Percentiles rank a stretch among this genome's conserved stretches.
Evolutionary conservation across 345 rosid genomes (phyloP).

Genomic region (Kernera saxatilis): DNA sequence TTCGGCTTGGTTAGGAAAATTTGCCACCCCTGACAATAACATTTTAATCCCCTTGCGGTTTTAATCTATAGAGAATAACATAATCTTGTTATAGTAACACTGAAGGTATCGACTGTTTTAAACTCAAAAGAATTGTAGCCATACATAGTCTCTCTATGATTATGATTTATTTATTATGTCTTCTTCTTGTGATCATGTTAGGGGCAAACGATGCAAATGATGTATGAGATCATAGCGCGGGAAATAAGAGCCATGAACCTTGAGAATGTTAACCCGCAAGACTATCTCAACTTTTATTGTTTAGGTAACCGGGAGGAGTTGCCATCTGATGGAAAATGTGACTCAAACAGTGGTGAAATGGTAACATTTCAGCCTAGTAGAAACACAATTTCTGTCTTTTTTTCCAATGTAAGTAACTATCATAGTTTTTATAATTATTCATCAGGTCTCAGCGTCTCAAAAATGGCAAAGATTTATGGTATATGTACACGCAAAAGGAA

Average conservation of each 20-base stretch:
- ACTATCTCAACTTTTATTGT: slow-evolving; percentile 82
- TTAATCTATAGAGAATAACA: too few relatives aligned
- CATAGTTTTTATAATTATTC: not conserved
- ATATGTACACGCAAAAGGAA: slow-evolving; percentile 82
- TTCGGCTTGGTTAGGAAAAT: too few relatives aligned
- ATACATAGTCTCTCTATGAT: not conserved
- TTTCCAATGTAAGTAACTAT: not conserved
- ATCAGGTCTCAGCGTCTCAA: slow-evolving; percentile 54
- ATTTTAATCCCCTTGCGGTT: too few relatives aligned
- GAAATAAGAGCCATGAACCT: slow-evolving; percentile 51
- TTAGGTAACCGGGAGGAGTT: slow-evolving; percentile 67
- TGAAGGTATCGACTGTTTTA: too few relatives aligned
- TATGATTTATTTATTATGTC: not conserved
- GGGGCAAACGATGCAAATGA: slow-evolving; percentile 86
- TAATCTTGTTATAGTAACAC: too few relatives aligned
- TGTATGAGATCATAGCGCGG: slow-evolving; percentile 63
- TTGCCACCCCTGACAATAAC: too few relatives aligned
- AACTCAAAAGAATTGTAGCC: too few relatives aligned
- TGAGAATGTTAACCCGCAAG: slow-evolving; percentile 52
- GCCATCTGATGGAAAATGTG: slow-evolving; percentile 20
- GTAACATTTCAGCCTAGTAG: slow-evolving; percentile 23
- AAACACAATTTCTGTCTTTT: not conserved
- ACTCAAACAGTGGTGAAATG: slow-evolving; percentile 25
- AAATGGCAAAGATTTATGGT: slow-evolving; percentile 69
- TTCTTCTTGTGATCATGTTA: slow-evolving; percentile 23